Evolutionary conservation across 179 eudicot genomes (phyloP), one percentile per base, ranked within the genome.

Genomic region (Beta lomatogona): DNA sequence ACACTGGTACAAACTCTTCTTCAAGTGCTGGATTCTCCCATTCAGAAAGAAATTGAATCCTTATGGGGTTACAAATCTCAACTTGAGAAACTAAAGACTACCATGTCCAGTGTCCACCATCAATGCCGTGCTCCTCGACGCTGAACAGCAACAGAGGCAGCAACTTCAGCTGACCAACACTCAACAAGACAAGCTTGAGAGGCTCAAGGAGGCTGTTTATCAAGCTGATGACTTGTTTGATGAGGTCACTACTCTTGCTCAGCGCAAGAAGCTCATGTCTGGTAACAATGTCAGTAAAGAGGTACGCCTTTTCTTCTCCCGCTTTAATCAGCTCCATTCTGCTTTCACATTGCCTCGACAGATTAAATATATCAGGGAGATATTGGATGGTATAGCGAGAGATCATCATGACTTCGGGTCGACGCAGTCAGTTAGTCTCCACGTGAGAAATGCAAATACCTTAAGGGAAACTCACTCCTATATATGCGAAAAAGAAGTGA

Each of bases 401-500:
- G 78, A 81, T 11, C 21, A 52, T 15, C 15, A 6, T 2, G n/a
- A 79, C 3, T n/a, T 84, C 79, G 86, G 82, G 18, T 84, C 61
- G 12, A 82, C 9, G 25, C 21, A 45, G 25, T 15, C 50, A 4
- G 61, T 14, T 69, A n/a, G 19, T 61, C 4, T 18, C 46, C 41
- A 31, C 45, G 53, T 41, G 52, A 64, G 68, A 70, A 19, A 10
- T 21, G 31, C 15, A 22, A 25, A 25, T 25, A 25, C 28, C 28
- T 25, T 21, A 19, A 63, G 54, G 64, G 84, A 75, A 9, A 88
- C 72, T 53, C 80, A 53, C 25, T 59, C 64, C 3, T 59, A 59
- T 59, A 21, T 59, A 19, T 15, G n/a, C 16, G 71, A 69, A 25
- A 48, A 57, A 1, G 78, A 64, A 14, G 69, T 71, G 22, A n/a